Evolutionary conservation across 2,329 filamentous ascomycete genomes (phyloP), one percentile per base, ranked within the genome.

Genomic region (Ophiostoma australiae): DNA sequence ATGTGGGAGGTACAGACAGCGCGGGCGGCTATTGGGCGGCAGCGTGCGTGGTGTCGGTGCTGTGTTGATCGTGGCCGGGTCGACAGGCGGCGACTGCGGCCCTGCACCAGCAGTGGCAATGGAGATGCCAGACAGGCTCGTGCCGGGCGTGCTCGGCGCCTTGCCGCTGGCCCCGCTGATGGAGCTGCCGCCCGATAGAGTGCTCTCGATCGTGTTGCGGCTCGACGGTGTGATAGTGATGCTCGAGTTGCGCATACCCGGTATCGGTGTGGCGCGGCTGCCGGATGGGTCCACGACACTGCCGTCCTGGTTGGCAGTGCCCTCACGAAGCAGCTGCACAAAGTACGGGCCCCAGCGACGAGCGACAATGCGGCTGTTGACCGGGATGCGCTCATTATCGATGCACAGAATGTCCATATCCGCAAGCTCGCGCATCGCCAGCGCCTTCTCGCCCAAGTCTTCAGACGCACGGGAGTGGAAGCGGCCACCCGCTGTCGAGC

Each of bases 391-490:
- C 78, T 97, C 94, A 31, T 94, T 94, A 27, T 91, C 91, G 61
- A 97, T 90, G 69, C 94, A 95, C 37, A 98, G 84, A 72, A 99
- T 92, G 77, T 98, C 95, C 95, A 99, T 99, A 76, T 99, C 95
- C 2, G 93, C 87, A 71, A 99, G 83, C 79, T 98, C 95, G n/a
- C 89, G 88, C 78, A 97, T 83, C 1, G 85, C 85, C 73, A 97
- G 82, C 0, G 92, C 91, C 78, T 92, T 88, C 74, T 92, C 90
- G 5, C 95, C 95, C 17, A 99, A 83, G 73, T 97, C 92, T 76
- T 96, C 90, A 1, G 94, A 94, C 15, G 91, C 91, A 44, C 87
- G 85, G 11, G 90, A 92, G 74, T 96, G 87, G 44, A 86, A 87
- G 23, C 94, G 87, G 4, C 94, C 94, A 31, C 92, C 92, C 6